Evolutionary conservation across 768 basidiomycete species (phyloP), one percentile per base, ranked within the genome.

Genomic region (Rhodotorula sphaerocarpa): DNA sequence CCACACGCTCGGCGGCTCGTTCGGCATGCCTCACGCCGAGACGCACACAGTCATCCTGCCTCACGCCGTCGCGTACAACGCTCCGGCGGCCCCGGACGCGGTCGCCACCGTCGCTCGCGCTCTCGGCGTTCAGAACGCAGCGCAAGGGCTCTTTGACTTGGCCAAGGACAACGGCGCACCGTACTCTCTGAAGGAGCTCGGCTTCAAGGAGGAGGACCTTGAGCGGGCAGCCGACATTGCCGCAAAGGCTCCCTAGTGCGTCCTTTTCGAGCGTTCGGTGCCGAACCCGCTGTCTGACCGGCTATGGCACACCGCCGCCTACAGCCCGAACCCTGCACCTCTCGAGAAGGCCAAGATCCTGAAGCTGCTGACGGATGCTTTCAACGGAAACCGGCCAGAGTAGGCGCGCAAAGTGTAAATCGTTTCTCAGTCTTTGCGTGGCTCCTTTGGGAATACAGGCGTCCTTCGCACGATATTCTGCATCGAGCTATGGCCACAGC

Each of bases 1-100:
- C 54, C 67, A 69, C 59, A 65, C 63, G 14, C 74, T 77, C 33
- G 78, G 78, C 30, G 78, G 78, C 21, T 73, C 73, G 4, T 78
- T 78, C 70, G 73, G 75, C 58, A 74, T 79, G 61, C 76, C 78
- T 16, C 78, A 79, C 54, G 73, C 77, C 16, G 78, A 79, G 55
- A 78, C 78, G 1, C 78, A 79, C 66, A 78, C 78, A 18, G 75
- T 79, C 27, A 71, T 79, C n/a, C 76, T 79, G 31, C 77, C 78
- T 0, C 76, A 79, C 66, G 74, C 75, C 1, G 74, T 77, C 30
- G 75, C 76, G 11, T 79, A 78, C 68, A 79, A 79, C 57, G 71
- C 76, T 3, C 76, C 76, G 5, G 73, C 69, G 55, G 74, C 77
- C 15, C 41, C 33, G 7, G 71, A 71, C 33, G 75, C 74, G 27